Base-by-base conservation (phyloP, 768 basidiomycete species). In the Royoungia palumana region DNA sequence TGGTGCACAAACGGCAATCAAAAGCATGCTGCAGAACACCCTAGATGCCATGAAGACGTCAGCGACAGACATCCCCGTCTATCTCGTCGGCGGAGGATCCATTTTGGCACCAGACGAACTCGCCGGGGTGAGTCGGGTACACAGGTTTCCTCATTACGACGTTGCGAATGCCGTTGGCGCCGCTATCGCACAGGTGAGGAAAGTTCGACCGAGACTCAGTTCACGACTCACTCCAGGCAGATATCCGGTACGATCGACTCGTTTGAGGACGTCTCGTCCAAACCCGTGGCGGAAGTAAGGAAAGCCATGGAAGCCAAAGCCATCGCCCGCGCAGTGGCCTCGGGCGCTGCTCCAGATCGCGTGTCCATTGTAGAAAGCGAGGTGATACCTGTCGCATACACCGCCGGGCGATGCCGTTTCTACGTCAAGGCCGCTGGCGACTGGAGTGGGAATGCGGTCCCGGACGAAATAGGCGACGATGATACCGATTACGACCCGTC, bases 31-130 rank as follows among this genome's bases (percentile, higher is more conserved):
- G 13, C 74, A 85, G 67, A 68, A 67, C 13, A 73, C 73, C 2
- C 64, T 84, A 9, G 83, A 85, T 57, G 64, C 65, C 21, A 83
- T 86, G 82, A 86, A 86, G 70, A 85, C 82, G 5, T 76, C 74
- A 27, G 74, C 75, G 2, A 75, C 75, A 21, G 77, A 79, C 57
- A 71, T 77, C 37, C 76, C 81, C 21, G 72, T 84, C 11, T 72
- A 83, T 24, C 73, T 86, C 2, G 84, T 85, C 32, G 84, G 84
- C 20, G 84, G 84, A 14, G 83, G 84, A 5, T 77, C 80, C 0
- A 78, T 85, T 55, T 70, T 86, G 28, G 72, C 77, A 10, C 82
- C 84, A 0, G 64, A 72, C 9, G 43, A 64, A 10, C 71, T 86
- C 0, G 66, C 61, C 27, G 84, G 84, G 9, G 75, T 83, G 5